These are phyloP conservation scores for Escallonia rubra DNA, from an alignment of 129 eudicot genomes.

Conservation along the genomic window DNA sequence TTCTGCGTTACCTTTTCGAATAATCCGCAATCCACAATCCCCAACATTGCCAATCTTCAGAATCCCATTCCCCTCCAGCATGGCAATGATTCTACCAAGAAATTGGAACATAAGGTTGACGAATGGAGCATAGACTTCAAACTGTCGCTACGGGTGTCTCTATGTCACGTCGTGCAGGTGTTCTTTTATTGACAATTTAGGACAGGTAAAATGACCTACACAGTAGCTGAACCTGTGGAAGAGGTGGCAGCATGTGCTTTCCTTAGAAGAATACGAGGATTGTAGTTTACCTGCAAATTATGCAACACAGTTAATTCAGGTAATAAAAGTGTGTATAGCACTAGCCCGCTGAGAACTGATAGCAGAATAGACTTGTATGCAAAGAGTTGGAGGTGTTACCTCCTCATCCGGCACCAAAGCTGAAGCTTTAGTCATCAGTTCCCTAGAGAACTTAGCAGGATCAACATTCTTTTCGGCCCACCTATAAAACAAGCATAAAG, in stretches of 20 bases:
- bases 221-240: constrained; percentile 90
- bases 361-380: not conserved
- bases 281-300: constrained; percentile 54
- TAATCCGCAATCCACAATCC: constrained; percentile 73
- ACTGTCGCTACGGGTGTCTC: not conserved
- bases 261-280: constrained; percentile 71
- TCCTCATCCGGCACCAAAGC: constrained; percentile 67
- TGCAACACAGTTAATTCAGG: not conserved
- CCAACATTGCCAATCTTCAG: constrained; percentile 81
- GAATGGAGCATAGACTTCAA: constrained; percentile 5
- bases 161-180: constrained; percentile 10
- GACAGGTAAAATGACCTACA: constrained; percentile 53
- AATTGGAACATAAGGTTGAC: constrained; percentile 6
- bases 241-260: constrained; percentile 91
- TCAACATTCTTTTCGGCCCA: constrained; percentile 91
- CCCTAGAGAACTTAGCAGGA: constrained; percentile 82
- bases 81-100: constrained; percentile 62
- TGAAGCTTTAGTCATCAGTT: constrained; percentile 70
- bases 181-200: not conserved
- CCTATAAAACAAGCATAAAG: constrained; percentile 26
- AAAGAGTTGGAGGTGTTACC: constrained; percentile 24
- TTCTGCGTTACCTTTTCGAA: constrained; percentile 51
- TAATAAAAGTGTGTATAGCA: too few species aligned
- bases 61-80: constrained; percentile 76
- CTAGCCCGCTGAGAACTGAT: too few species aligned